These are phyloP conservation scores for Penicillium sp. DNA, from an alignment of 2,329 filamentous ascomycete species.

Conservation along the genomic window DNA sequence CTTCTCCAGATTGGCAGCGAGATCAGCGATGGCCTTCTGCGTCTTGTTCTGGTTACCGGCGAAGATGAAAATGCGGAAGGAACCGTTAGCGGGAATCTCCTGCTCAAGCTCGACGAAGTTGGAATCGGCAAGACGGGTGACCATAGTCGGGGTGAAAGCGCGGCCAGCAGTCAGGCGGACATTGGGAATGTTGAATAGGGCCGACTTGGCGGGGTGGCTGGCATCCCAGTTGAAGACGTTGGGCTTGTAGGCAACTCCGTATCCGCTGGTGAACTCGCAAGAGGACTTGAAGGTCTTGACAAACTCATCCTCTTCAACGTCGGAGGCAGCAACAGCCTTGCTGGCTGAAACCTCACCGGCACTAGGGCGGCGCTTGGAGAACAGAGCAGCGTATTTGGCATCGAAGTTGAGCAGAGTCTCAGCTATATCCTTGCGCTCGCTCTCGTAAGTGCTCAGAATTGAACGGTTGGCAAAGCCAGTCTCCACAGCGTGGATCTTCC, in stretches of 20 bases:
- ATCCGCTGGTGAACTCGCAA: constrained; percentile 91
- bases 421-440: constrained; percentile 81
- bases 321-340: constrained; percentile 31
- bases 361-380: constrained; percentile 76
- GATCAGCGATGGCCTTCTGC: constrained; percentile 68
- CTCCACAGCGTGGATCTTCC: constrained; percentile 94
- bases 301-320: constrained; percentile 67
- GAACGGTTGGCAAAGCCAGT: constrained; percentile 75
- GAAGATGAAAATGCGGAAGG: constrained; percentile 85
- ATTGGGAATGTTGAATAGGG: constrained; percentile 68
- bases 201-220: constrained; percentile 71
- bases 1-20: constrained; percentile 67
- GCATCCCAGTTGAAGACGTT: constrained; percentile 85
- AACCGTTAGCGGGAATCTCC: constrained; percentile 84
- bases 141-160: constrained; percentile 76
- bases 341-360: constrained; percentile 74
- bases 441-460: constrained; percentile 82
- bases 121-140: constrained; percentile 84
- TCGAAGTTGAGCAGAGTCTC: constrained; percentile 86
- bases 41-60: constrained; percentile 69
- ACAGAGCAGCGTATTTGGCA: constrained; percentile 85
- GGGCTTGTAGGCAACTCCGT: constrained; percentile 82
- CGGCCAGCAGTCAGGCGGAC: constrained; percentile 73
- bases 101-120: constrained; percentile 91
- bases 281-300: constrained; percentile 87